phyloP scores from a whole-genome alignment of 371 early-diverging fungal species.

The Haplosporangium sp. region DNA sequence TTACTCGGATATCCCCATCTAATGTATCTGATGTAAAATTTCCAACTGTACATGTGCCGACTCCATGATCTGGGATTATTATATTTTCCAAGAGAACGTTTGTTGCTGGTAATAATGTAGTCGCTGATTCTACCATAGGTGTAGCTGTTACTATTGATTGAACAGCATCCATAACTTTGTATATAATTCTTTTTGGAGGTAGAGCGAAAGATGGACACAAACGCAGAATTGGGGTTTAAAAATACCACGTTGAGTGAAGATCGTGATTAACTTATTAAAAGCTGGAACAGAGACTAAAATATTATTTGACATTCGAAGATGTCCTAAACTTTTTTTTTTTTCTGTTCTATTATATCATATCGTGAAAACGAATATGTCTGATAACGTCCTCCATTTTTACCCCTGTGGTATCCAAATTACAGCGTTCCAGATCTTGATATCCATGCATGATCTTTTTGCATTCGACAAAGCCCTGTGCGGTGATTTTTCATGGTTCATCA shows the following conservation, averaged over 20 bases:
- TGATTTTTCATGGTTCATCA: too few relatives aligned
- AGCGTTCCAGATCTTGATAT: too few relatives aligned
- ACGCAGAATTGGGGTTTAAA: neutral
- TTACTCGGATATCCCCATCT: neutral
- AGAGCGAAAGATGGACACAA: neutral
- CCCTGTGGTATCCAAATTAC: too few relatives aligned
- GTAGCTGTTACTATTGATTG: neutral
- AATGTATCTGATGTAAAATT: neutral
- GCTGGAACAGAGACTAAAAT: too few relatives aligned
- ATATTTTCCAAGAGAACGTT: neutral
- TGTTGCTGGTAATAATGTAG: neutral
- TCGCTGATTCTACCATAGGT: neutral
- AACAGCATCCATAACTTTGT: neutral
- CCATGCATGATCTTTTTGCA: too few relatives aligned
- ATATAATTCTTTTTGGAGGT: neutral
- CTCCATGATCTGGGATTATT: neutral
- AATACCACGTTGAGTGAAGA: too few relatives aligned
- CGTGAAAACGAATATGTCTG: too few relatives aligned
- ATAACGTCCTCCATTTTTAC: too few relatives aligned
- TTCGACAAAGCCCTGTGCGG: too few relatives aligned
- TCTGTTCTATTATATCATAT: neutral
- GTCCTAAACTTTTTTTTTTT: neutral
- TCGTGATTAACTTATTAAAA: too few relatives aligned
- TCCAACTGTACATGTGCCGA: neutral
- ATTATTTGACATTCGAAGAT: neutral